phyloP scores from a whole-genome alignment of 257 asterid species.

The Solanum pennellii region DNA sequence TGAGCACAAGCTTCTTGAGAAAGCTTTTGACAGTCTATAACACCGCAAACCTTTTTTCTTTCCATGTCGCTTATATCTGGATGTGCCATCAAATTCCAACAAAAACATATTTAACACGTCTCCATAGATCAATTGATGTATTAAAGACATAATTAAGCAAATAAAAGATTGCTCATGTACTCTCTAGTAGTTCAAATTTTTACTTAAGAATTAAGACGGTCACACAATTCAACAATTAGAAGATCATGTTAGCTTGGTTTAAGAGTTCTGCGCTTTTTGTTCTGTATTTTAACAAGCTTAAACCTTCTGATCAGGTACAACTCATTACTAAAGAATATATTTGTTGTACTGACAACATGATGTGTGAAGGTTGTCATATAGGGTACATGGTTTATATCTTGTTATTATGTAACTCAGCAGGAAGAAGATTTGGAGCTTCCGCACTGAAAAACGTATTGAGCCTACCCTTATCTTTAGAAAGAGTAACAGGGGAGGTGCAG shows the following conservation, averaged over 20 bases:
- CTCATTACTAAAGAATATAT: not conserved
- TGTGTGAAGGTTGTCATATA: not conserved
- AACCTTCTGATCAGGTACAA: not conserved
- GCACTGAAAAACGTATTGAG: not conserved
- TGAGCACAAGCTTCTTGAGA: conserved; percentile 85
- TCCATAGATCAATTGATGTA: not conserved
- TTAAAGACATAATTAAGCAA: not conserved
- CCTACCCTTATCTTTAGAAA: not conserved
- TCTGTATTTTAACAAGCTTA: not conserved
- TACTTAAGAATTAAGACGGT: not conserved
- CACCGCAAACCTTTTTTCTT: conserved; percentile 70
- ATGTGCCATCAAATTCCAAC: conserved; percentile 48
- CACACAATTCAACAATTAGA: not conserved
- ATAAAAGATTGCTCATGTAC: not conserved
- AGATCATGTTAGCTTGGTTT: not conserved
- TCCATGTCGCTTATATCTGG: conserved; percentile 71
- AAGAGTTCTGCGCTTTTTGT: not conserved
- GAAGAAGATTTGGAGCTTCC: not conserved
- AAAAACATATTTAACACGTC: not conserved
- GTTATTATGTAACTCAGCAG: not conserved
- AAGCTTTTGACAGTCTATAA: conserved; percentile 88
- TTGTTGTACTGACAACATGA: not conserved
- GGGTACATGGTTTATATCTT: not conserved
- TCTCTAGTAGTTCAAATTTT: not conserved
- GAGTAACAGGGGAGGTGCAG: not conserved